phyloP scores from a whole-genome alignment of 805 yeast genomes.

The Candida germanica region DNA sequence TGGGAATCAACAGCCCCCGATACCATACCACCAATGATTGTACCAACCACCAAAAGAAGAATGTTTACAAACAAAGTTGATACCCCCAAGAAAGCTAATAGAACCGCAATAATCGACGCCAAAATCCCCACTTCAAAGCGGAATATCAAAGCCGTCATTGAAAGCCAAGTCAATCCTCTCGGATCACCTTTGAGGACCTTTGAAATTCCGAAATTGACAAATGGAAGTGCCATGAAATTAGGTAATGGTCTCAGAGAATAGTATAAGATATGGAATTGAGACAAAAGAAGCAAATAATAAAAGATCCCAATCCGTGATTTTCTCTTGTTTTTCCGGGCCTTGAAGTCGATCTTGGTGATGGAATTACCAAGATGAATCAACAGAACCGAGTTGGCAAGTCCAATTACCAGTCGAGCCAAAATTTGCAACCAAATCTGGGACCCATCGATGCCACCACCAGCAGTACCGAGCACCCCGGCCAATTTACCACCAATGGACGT shows the following conservation, averaged over 20 bases:
- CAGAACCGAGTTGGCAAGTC: slow-evolving; percentile 54
- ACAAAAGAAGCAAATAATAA: slow-evolving; percentile 55
- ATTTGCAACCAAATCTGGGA: slow-evolving; percentile 50
- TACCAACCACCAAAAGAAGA: slow-evolving; percentile 48
- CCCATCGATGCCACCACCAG: no score
- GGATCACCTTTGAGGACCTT: slow-evolving; percentile 49
- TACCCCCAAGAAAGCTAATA: slow-evolving; percentile 45
- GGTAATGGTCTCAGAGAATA: slow-evolving; percentile 86
- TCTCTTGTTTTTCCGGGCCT: slow-evolving; percentile 16
- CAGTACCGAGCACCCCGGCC: slow-evolving; percentile 19
- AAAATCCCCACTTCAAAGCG: slow-evolving; percentile 68
- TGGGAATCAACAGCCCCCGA: slow-evolving; percentile 62
- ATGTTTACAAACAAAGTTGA: slow-evolving; percentile 36
- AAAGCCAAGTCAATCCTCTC: slow-evolving; percentile 48
- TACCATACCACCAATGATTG: slow-evolving; percentile 45
- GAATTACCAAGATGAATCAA: slow-evolving; percentile 49
- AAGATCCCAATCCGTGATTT: slow-evolving; percentile 43
- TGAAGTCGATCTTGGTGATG: slow-evolving; percentile 20
- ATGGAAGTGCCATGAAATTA: slow-evolving; percentile 79
- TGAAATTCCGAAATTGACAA: slow-evolving; percentile 56
- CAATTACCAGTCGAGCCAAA: slow-evolving; percentile 58
- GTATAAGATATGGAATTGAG: slow-evolving; percentile 78
- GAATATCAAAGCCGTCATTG: slow-evolving; percentile 65
- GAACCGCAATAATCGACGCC: slow-evolving; percentile 44
- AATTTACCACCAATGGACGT: slow-evolving; percentile 33